phyloP scores from a whole-genome alignment of 371 early-diverging fungal genomes.

The Lichtheimia ramosa region DNA sequence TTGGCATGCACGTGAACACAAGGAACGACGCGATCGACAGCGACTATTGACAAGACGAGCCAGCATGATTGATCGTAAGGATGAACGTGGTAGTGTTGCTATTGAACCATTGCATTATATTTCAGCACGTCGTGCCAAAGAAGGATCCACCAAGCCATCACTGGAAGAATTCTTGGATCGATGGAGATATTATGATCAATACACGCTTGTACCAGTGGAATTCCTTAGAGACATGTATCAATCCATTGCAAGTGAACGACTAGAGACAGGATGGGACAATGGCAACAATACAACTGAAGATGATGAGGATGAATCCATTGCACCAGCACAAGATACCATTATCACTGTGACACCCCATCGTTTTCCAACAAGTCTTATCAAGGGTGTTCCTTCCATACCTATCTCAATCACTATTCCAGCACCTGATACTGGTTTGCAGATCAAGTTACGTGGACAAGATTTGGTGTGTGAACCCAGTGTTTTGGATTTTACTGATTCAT shows the following conservation, averaged over 20 bases:
- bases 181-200: constrained; percentile 50
- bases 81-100: constrained; percentile 29
- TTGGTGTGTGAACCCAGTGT: constrained; percentile 59
- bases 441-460: constrained; percentile 63
- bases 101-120: constrained; percentile 47
- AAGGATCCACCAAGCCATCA: constrained; percentile 24
- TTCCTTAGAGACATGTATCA: constrained; percentile 53
- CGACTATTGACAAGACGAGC: constrained; percentile 24
- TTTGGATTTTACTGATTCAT: constrained; percentile 56
- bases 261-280: constrained; percentile 62
- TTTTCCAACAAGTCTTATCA: constrained; percentile 64
- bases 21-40: constrained; percentile 38
- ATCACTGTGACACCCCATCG: constrained; percentile 43
- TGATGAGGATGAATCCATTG: constrained; percentile 8
- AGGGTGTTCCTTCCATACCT: constrained; percentile 55
- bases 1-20: constrained; percentile 46
- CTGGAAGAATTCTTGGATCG: constrained; percentile 43
- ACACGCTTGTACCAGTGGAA: constrained; percentile 41
- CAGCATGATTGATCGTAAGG: constrained; percentile 31
- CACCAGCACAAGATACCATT: constrained; percentile 30
- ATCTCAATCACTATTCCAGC: constrained; percentile 64
- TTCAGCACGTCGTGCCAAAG: constrained; percentile 27
- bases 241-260: constrained; percentile 48
- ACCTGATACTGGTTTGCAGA: constrained; percentile 62
- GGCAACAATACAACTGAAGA: constrained; percentile 8